These are phyloP conservation scores for Podaxis carcinomalis DNA, from an alignment of 768 basidiomycete species.

Conservation along the genomic window DNA sequence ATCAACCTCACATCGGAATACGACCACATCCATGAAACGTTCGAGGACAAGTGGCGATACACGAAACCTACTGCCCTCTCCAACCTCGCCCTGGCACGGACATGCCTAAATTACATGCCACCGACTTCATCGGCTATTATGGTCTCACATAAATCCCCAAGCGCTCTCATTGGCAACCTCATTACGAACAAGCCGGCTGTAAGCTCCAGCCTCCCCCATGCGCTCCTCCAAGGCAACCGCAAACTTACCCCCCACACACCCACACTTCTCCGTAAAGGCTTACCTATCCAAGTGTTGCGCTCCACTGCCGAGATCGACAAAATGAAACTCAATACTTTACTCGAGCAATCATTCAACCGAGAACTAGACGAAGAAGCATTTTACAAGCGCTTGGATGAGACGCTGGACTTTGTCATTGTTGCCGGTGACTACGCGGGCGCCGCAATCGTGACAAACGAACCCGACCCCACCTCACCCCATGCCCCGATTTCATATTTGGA, in stretches of 20 bases:
- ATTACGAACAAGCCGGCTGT: slow-evolving; percentile 98
- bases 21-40: slow-evolving; percentile 81
- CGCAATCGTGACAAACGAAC: slow-evolving; percentile 82
- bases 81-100: slow-evolving; percentile 80
- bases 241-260: slow-evolving; percentile 89
- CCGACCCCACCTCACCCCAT: slow-evolving; percentile 27
- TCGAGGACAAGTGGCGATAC: slow-evolving; percentile 68
- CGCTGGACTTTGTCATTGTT: slow-evolving; percentile 88
- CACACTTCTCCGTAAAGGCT: slow-evolving; percentile 84
- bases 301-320: slow-evolving; percentile 67
- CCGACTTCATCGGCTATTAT: slow-evolving; percentile 90
- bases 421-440: slow-evolving; percentile 95
- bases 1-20: slow-evolving; percentile 92
- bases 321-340: slow-evolving; percentile 67
- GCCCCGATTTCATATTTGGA: slow-evolving; percentile 85
- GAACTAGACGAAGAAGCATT: slow-evolving; percentile 70
- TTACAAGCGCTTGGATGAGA: slow-evolving; percentile 69
- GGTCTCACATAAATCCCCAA: slow-evolving; percentile 96
- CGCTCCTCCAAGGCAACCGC: slow-evolving; percentile 81
- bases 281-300: slow-evolving; percentile 81
- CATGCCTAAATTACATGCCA: slow-evolving; percentile 91
- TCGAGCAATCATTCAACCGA: slow-evolving; percentile 84
- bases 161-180: slow-evolving; percentile 92
- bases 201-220: slow-evolving; percentile 92
- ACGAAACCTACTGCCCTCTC: slow-evolving; percentile 82